phyloP scores from a whole-genome alignment of 139 green algal genomes.

The Coelastrella sp. region DNA sequence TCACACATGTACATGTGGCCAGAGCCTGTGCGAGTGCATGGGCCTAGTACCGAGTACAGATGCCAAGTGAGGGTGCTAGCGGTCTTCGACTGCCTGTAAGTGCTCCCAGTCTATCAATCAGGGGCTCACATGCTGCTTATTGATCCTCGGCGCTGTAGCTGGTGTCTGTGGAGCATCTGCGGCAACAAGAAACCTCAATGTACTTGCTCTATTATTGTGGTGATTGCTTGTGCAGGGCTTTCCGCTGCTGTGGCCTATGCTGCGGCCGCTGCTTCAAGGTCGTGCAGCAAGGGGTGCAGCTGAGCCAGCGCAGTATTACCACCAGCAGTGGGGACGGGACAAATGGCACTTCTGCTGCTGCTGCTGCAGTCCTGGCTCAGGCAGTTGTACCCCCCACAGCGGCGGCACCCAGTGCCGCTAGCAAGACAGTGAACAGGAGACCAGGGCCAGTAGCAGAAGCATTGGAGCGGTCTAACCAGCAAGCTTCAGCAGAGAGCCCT shows the following conservation, averaged over 20 bases:
- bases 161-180: background rate
- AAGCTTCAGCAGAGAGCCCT: background rate
- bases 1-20: no score
- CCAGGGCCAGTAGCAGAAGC: background rate
- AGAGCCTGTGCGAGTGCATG: no score
- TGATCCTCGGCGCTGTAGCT: no score
- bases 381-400: no score
- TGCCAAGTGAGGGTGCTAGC: no score
- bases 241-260: conserved; percentile 37
- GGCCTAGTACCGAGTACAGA: no score
- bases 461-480: background rate
- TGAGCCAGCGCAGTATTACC: background rate
- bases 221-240: background rate
- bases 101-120: no score
- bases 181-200: background rate
- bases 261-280: conserved; percentile 33
- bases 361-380: background rate
- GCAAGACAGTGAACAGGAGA: background rate
- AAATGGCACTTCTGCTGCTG: background rate
- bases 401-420: background rate
- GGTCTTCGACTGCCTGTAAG: no score
- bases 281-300: background rate
- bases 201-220: background rate
- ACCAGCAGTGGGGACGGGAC: background rate
- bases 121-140: no score